Evolutionary conservation across 1,284 basidiomycete species (phyloP), one percentile per base, ranked within the genome.

Genomic region (Heterobasidion occidentale): DNA sequence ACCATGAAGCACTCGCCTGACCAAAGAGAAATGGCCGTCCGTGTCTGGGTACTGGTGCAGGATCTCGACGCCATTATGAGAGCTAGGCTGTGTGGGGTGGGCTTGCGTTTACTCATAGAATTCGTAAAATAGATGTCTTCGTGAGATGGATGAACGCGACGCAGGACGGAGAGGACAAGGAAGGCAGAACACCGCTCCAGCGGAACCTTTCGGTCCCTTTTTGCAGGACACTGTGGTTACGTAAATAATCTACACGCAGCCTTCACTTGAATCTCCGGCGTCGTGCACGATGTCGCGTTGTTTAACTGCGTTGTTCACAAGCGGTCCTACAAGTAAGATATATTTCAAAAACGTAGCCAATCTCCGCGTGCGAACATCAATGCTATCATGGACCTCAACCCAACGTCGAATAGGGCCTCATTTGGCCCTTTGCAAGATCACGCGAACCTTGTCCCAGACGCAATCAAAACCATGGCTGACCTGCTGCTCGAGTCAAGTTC

Each of bases 11-110:
- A 57, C 74, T 63, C 56, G 94, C 94, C 94, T 86, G 69, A 97
- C 94, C 53, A 98, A 83, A 19, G 92, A 94, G 72, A 98, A 98
- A 74, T 98, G 94, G 7, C 94, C 92, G 61, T 94, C 87, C 36
- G 88, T 88, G 61, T 94, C 85, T 63, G 86, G 77, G 70, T 97
- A 98, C 69, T 95, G 85, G 65, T 90, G 88, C 53, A 96, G 76
- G 56, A 77, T 67, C 20, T 69, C 66, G 35, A 53, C 55, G 46
- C 56, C 19, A 36, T 57, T 35, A n/a, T 53, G 27, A 33, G 33
- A 52, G 8, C 52, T 50, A 5, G 56, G 36, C 15, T 60, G 61
- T 38, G 50, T n/a, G 8, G 48, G 15, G 56, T 54, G 33, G 56
- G 38, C 54, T 67, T 72, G 58, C 71, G 62, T 64, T 72, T 63